Evolutionary conservation across 2,329 filamentous ascomycete genomes (phyloP).

Genomic region (Aspergillus fischeri): DNA sequence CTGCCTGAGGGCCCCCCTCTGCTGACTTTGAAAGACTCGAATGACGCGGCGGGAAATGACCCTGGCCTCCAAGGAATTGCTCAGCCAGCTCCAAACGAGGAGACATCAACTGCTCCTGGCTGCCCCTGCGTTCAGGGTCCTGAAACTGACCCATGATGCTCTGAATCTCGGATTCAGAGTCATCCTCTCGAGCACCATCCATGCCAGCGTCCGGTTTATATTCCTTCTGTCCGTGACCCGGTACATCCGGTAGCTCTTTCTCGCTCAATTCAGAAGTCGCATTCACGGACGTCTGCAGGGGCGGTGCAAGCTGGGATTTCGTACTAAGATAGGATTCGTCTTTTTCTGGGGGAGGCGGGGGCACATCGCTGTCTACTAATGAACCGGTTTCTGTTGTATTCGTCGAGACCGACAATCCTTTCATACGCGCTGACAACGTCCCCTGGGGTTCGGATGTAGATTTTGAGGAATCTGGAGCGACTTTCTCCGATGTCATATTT

Average conservation of each 20-base stretch:
- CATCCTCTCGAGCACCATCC: slow-evolving; percentile 63
- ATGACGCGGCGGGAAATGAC: slow-evolving; percentile 73
- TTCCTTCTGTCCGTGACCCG: slow-evolving; percentile 21
- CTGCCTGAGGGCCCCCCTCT: slow-evolving; percentile 25
- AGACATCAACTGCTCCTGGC: slow-evolving; percentile 84
- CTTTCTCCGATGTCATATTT: slow-evolving; percentile 4
- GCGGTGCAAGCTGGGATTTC: slow-evolving; percentile 26
- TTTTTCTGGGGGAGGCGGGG: slow-evolving; percentile 48
- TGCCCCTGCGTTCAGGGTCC: slow-evolving; percentile 66
- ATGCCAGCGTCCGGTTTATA: slow-evolving; percentile 48
- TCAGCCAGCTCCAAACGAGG: slow-evolving; percentile 78
- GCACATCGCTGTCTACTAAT: slow-evolving; percentile 20
- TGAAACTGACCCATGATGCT: slow-evolving; percentile 97
- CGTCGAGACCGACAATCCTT: slow-evolving; percentile 28
- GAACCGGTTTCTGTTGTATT: slow-evolving; percentile 16
- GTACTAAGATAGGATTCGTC: slow-evolving; percentile 51
- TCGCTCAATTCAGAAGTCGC: slow-evolving; percentile 33
- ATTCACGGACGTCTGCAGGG: slow-evolving; percentile 39
- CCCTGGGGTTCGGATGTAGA: slow-evolving; percentile 16
- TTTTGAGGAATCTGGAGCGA: slow-evolving; percentile 7
- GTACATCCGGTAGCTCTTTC: slow-evolving; percentile 38
- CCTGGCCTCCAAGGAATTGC: slow-evolving; percentile 64
- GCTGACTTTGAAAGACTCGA: slow-evolving; percentile 66
- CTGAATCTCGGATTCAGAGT: slow-evolving; percentile 81
- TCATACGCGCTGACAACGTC: slow-evolving; percentile 26